Percentiles rank a stretch among this genome's conserved stretches.
phyloP scores from a whole-genome alignment of 805 yeast species.

The Metschnikowia henanensis region DNA sequence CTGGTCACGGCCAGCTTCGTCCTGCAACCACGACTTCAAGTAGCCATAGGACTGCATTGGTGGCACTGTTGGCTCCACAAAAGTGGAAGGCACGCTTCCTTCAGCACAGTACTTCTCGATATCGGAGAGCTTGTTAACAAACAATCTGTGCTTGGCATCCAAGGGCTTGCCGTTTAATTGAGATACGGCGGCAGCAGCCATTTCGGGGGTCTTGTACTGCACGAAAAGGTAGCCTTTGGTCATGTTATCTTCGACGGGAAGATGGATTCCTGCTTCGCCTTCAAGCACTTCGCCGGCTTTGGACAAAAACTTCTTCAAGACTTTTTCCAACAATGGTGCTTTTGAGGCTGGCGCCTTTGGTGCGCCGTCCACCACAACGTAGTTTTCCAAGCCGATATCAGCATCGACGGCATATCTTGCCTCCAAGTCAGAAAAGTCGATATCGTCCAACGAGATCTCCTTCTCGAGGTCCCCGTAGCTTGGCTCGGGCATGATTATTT shows the following conservation, averaged over 20 bases:
- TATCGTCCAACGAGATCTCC: conserved; percentile 45
- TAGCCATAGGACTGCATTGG: conserved; percentile 76
- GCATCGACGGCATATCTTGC: conserved; percentile 61
- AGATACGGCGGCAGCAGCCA: conserved; percentile 78
- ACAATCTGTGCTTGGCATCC: conserved; percentile 89
- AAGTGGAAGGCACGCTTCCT: conserved; percentile 60
- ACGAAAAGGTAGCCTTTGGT: conserved; percentile 87
- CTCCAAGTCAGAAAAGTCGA: conserved; percentile 86
- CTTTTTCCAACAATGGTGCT: conserved; percentile 80
- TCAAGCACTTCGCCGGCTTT: conserved; percentile 71
- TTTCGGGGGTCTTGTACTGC: conserved; percentile 66
- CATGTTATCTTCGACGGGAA: conserved; percentile 79
- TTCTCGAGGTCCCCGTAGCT: conserved; percentile 35
- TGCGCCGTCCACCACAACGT: conserved; percentile 89
- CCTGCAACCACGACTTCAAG: conserved; percentile 89
- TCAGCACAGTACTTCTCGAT: conserved; percentile 74
- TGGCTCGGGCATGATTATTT: conserved; percentile 15
- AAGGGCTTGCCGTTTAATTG: conserved; percentile 84
- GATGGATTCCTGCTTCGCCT: conserved; percentile 64
- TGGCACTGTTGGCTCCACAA: conserved; percentile 70
- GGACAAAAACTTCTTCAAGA: conserved; percentile 75
- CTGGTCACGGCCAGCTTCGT: conserved; percentile 88
- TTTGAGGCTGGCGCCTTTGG: conserved; percentile 93
- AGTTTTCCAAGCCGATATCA: conserved; percentile 66
- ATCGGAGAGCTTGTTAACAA: conserved; percentile 79